Evolutionary conservation across 495 filamentous ascomycete species (phyloP), one percentile per base, ranked within the genome.

Genomic region (Neurospora tetraspora): DNA sequence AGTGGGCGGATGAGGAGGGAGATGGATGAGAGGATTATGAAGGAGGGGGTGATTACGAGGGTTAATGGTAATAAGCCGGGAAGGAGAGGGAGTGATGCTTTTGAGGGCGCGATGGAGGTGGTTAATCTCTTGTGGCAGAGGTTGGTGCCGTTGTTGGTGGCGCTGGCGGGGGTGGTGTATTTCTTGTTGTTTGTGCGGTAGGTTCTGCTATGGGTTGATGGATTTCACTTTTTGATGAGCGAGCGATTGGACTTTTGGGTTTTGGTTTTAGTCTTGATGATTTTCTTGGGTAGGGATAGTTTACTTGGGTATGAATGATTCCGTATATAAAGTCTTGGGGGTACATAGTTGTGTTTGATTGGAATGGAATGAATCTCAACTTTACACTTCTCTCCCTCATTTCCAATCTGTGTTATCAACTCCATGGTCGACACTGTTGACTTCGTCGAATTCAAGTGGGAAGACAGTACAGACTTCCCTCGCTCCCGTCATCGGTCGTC

Each of bases 1-100:
- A 73, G 68, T 20, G 45, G 16, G 43, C 69, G 18, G 27, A 76
- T n/a, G 73, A 43, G 23, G 47, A 65, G 14, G 27, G 53, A 69
- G 20, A 34, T 37, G 36, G 37, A 72, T 65, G 53, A 65, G 53
- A 31, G 14, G 27, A 65, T 65, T 7, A 34, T 34, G 53, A 31
- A 65, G 53, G 27, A 65, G 14, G 53, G 53, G 12, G 27, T 65
- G 18, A 34, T 65, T 36, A 34, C 12, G 14, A 65, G 53, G 53
- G 27, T 34, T 16, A 34, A 34, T 9, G 34, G 53, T 9, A 34
- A 34, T 34, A 65, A 65, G 14, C 53, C 53, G 2, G 53, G 53
- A 0, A 65, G 53, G 14, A 65, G 53, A 0, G 27, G 53, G 6
- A 65, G 53, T 34, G 53, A 65, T 18, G 53, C 27, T 3, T 34